Evolutionary conservation across 345 rosid genomes (phyloP).

Genomic region (Hypericum androsaemum): DNA sequence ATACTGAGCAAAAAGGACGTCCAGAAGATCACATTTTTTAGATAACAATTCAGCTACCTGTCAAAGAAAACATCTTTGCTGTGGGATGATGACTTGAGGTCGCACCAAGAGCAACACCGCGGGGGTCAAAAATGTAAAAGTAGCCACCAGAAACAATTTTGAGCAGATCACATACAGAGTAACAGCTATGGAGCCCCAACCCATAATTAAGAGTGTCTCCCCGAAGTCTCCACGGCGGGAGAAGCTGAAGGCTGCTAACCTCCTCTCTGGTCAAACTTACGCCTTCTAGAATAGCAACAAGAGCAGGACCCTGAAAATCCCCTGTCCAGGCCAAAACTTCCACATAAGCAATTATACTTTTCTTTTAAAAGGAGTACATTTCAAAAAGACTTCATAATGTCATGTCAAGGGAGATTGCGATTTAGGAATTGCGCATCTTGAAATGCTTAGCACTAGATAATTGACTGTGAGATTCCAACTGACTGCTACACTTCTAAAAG

Average conservation of each 20-base stretch:
- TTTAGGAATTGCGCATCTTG: no score
- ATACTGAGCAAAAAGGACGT: constrained; percentile 1
- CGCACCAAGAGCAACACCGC: constrained; percentile 56
- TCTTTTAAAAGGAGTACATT: constrained; percentile 2
- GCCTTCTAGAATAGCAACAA: constrained; percentile 83
- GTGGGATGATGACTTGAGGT: constrained; percentile 61
- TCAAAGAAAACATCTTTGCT: constrained; percentile 76
- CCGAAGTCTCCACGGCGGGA: constrained; percentile 85
- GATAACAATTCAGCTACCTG: constrained; percentile 34
- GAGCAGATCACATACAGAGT: constrained; percentile 62
- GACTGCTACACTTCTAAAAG: no score
- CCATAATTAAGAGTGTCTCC: constrained; percentile 83
- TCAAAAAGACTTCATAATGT: not conserved
- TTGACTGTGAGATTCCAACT: no score
- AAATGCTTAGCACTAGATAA: no score
- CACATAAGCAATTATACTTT: constrained; percentile 11
- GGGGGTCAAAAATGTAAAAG: constrained; percentile 91
- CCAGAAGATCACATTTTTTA: not conserved
- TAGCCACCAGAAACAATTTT: constrained; percentile 76
- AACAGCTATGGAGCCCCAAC: constrained; percentile 81
- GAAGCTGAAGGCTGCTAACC: constrained; percentile 82
- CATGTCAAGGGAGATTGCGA: not conserved
- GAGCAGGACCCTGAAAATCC: constrained; percentile 92
- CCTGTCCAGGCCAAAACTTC: constrained; percentile 33
- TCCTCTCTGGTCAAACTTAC: constrained; percentile 79